Base-by-base conservation (phyloP, 2,329 filamentous ascomycete genomes). In the Hypomyces rosellus region DNA sequence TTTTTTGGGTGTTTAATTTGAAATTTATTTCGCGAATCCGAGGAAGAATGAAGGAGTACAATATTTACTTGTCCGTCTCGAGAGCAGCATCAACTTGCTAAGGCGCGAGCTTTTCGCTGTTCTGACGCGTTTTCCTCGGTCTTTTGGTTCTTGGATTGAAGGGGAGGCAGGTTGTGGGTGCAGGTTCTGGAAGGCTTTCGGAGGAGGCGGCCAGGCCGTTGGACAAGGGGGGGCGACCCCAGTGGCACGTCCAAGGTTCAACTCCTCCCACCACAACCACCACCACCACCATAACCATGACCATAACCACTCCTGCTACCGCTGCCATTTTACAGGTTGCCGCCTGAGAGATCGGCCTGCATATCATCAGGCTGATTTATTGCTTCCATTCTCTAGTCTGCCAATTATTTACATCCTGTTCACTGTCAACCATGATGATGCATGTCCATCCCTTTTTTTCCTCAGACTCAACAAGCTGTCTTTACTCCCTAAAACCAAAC, bases 81-180 rank as follows among this genome's bases (percentile, higher is more conserved):
- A 56, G 56, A 60, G 56, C 55, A 62, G 63, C 63, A 68, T 67
- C 59, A 57, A 62, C 59, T 54, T 54, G 56, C 58, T 51, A 33
- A 51, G 61, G 66, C 63, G 63, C 65, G 65, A 61, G 54, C 59
- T 61, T 59, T 54, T 45, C 49, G 55, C 44, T 45, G 57, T 50
- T 54, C 57, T 51, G 60, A 66, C 64, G 65, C 65, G 65, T 54
- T 64, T 61, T 56, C 55, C 57, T 60, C 56, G 25, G 6, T 30
- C 25, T 30, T 30, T 30, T 53, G 51, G 52, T 51, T 50, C 51
- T 52, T 55, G 56, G 45, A 53, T 57, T 50, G 48, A 52, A 56
- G 57, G 54, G 56, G 57, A 56, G 53, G 57, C 42, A 45, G 45
- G 51, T 49, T 49, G 57, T 57, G 52, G 53, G 56, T 54, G 54